These are phyloP conservation scores for Fusarium sp. DNA, from an alignment of 2,329 filamentous ascomycete genomes.

Conservation along the genomic window DNA sequence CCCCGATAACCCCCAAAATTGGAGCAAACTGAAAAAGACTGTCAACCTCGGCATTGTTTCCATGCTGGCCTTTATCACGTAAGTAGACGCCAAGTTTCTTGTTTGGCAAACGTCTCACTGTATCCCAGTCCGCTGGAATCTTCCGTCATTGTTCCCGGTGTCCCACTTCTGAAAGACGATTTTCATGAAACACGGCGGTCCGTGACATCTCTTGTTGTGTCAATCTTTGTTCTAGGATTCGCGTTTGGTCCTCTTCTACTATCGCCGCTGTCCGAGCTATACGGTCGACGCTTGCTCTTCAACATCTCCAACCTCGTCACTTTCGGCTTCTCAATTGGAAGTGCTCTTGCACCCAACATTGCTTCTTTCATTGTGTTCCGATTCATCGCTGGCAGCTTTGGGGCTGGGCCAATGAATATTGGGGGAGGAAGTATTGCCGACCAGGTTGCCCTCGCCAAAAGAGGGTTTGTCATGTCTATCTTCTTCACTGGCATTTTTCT, in stretches of 20 bases:
- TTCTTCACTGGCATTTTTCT: constrained; percentile 18
- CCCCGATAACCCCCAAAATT: constrained; percentile 14
- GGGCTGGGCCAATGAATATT: constrained; percentile 18
- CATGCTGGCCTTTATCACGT: constrained; percentile 11
- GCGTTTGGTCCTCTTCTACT: constrained; percentile 15
- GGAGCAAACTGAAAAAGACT: not conserved
- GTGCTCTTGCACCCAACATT: not conserved
- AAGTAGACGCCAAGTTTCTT: too few species aligned
- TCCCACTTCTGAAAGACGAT: constrained; percentile 15
- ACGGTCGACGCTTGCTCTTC: constrained; percentile 16
- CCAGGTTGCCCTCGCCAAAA: not conserved
- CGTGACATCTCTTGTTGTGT: constrained; percentile 20
- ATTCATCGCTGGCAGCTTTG: constrained; percentile 13
- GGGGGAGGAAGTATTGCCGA: constrained; percentile 14
- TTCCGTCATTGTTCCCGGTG: constrained; percentile 12
- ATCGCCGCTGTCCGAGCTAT: constrained; percentile 10
- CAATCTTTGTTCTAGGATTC: constrained; percentile 15
- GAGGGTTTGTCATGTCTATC: constrained; percentile 18
- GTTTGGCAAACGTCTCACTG: not conserved
- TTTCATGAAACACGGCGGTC: constrained; percentile 18
- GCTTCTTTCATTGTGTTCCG: constrained; percentile 11
- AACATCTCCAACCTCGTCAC: constrained; percentile 1
- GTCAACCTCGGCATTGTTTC: constrained; percentile 7
- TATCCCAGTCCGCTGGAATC: constrained; percentile 3
- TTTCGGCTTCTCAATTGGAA: not conserved